Percentiles rank a stretch among this genome's conserved stretches.
Conservation (phyloP, 305 asterid species). For the Lippia alba region DNA sequence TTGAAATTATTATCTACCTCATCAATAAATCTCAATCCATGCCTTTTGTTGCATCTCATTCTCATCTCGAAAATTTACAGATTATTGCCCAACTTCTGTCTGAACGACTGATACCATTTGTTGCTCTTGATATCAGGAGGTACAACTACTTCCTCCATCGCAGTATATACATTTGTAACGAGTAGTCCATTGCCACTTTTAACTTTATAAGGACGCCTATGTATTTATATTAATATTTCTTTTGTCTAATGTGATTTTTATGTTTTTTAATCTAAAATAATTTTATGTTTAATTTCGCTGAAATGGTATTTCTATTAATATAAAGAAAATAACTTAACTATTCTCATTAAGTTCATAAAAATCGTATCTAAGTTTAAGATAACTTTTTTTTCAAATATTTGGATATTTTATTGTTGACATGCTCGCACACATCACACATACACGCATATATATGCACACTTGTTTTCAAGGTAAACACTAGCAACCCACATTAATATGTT, state of each 20-base stretch:
- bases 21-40: constrained; percentile 20
- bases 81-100: constrained; percentile 99
- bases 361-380: not conserved
- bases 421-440: not conserved
- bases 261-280: too few relatives aligned
- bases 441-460: not conserved
- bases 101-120: constrained; percentile 96
- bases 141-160: constrained; percentile 37
- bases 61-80: constrained; percentile 51
- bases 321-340: too few relatives aligned
- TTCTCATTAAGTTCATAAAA: too few relatives aligned
- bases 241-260: too few relatives aligned
- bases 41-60: constrained; percentile 24
- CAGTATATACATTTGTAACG: constrained; percentile 7
- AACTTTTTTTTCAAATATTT: constrained; percentile 9
- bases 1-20: constrained; percentile 25
- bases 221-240: too few relatives aligned
- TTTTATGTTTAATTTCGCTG: too few relatives aligned
- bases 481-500: constrained; percentile 23
- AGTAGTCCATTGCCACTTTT: constrained; percentile 3
- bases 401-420: constrained; percentile 7
- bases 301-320: too few relatives aligned
- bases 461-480: constrained; percentile 20
- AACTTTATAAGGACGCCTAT: not conserved
- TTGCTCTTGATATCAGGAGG: constrained; percentile 99